A percentile compares a stretch with the other conserved stretches of the same genome.
Evolutionary conservation across 73 alveolate species (phyloP).

Genomic region (Paramecium pentaurelia): DNA sequence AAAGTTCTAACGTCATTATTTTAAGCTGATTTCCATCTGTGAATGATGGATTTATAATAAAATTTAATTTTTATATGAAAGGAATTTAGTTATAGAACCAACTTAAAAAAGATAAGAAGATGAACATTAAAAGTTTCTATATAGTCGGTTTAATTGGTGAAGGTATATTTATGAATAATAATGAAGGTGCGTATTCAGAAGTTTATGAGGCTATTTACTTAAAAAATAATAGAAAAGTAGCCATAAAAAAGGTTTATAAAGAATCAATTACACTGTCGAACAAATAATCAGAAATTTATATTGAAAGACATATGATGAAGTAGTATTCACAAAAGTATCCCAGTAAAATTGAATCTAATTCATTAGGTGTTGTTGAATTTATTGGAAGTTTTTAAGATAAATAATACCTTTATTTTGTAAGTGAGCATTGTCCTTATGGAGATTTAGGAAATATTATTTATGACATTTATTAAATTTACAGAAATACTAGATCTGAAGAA

Average conservation of each 20-base stretch:
- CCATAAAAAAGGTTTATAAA: neutral
- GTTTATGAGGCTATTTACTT: neutral
- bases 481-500: neutral
- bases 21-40: neutral
- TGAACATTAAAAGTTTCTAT: neutral
- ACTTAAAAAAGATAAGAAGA: neutral
- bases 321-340: neutral
- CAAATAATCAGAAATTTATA: neutral
- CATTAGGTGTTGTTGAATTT: neutral
- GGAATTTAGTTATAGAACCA: neutral
- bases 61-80: neutral
- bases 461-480: neutral
- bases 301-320: neutral
- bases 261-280: neutral
- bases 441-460: neutral
- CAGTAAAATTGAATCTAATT: neutral
- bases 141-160: neutral
- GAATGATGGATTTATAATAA: neutral
- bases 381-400: slow-evolving; percentile 15
- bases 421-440: slow-evolving; percentile 24
- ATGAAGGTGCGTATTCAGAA: neutral
- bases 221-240: neutral
- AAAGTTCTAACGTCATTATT: neutral
- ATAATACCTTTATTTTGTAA: neutral
- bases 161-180: neutral